A percentile compares a stretch with the other conserved stretches of the same genome.
phyloP scores from a whole-genome alignment of 176 grass and related monocot genomes.

The Secale cereale region DNA sequence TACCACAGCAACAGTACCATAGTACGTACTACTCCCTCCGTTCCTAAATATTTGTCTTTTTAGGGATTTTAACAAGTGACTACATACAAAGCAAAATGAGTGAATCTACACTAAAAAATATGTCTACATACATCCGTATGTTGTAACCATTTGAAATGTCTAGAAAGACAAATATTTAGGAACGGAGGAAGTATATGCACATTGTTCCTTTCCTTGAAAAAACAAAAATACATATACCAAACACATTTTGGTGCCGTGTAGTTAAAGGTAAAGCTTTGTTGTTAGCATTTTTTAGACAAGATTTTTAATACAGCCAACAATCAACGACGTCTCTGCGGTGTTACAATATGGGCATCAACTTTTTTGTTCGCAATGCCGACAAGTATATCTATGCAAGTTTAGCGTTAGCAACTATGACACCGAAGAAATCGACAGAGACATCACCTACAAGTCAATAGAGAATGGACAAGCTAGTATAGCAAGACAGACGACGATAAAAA shows the following conservation, averaged over 20 bases:
- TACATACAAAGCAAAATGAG: too few relatives aligned
- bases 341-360: background rate
- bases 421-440: conserved; percentile 3
- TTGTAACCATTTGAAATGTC: too few relatives aligned
- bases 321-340: background rate
- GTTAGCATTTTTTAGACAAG: background rate
- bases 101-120: too few relatives aligned
- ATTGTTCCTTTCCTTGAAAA: background rate
- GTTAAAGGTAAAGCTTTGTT: background rate
- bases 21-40: too few relatives aligned
- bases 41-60: too few relatives aligned
- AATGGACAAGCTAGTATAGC: background rate
- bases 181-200: too few relatives aligned
- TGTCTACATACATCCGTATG: too few relatives aligned
- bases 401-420: background rate
- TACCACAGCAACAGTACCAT: background rate
- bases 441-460: background rate
- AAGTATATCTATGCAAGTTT: background rate
- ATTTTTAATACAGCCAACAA: background rate
- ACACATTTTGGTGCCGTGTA: background rate
- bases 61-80: too few relatives aligned
- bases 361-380: background rate
- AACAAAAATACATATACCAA: background rate
- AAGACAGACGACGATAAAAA: conserved; percentile 34
- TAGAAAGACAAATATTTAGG: too few relatives aligned